A percentile compares a stretch with the other conserved stretches of the same genome.
phyloP scores from a whole-genome alignment of 1,284 basidiomycete species.

The Cystobasidiaceae sp. region DNA sequence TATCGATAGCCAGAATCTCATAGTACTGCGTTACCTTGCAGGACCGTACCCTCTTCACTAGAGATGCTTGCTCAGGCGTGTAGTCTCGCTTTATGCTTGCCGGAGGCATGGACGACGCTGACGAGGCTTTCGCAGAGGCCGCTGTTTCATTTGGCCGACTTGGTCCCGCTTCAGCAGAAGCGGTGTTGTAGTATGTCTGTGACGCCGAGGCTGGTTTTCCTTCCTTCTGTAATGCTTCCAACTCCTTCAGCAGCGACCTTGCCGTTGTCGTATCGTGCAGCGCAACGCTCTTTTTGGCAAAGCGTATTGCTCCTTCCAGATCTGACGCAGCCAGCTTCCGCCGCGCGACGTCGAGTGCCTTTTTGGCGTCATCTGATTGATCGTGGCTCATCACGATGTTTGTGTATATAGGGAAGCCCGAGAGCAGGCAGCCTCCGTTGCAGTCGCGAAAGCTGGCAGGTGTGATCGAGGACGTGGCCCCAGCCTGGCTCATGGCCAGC shows the following conservation, averaged over 20 bases:
- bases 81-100: slow-evolving; percentile 43
- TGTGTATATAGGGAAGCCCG: too few species aligned
- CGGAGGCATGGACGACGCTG: slow-evolving; percentile 62
- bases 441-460: too few species aligned
- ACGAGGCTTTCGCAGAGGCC: slow-evolving; percentile 53
- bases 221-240: slow-evolving; percentile 51
- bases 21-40: slow-evolving; percentile 92
- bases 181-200: too few species aligned
- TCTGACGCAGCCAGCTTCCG: slow-evolving; percentile 58
- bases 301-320: slow-evolving; percentile 62
- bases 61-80: slow-evolving; percentile 44
- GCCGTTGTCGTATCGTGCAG: slow-evolving; percentile 80
- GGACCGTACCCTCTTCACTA: slow-evolving; percentile 78
- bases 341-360: slow-evolving; percentile 14
- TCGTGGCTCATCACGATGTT: slow-evolving; percentile 20
- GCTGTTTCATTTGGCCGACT: too few species aligned
- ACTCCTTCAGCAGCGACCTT: slow-evolving; percentile 58
- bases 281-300: slow-evolving; percentile 80
- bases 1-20: slow-evolving; percentile 79
- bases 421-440: too few species aligned
- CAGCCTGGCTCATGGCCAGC: too few species aligned
- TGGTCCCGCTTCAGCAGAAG: too few species aligned
- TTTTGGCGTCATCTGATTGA: slow-evolving; percentile 19
- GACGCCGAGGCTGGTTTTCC: neutral
- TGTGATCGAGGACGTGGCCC: too few species aligned